These are phyloP conservation scores for Closterium sp. DNA, from an alignment of 139 green algal species.

Conservation along the genomic window DNA sequence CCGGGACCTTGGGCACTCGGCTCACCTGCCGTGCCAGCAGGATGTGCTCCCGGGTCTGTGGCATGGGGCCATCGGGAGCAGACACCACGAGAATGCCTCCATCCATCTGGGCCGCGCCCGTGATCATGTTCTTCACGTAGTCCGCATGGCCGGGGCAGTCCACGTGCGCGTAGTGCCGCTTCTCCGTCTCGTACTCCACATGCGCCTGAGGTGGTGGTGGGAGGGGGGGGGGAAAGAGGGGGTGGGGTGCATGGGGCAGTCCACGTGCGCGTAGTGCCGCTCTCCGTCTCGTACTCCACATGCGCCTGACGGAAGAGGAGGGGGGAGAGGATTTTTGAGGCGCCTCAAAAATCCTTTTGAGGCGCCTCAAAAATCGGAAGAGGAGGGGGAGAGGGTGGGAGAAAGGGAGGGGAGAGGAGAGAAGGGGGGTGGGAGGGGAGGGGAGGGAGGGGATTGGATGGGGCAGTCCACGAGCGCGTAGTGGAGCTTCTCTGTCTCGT, in stretches of 20 bases:
- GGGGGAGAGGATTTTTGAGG: background rate
- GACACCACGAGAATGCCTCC: conserved; percentile 97
- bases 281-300: conserved; percentile 98
- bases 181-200: conserved; percentile 98
- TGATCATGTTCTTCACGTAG: conserved; percentile 99
- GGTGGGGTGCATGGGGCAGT: conserved; percentile 87
- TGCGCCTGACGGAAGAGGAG: conserved; percentile 53
- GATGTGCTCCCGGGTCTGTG: conserved; percentile 98
- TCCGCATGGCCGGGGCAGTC: conserved; percentile 98
- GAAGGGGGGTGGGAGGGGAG: background rate
- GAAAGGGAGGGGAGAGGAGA: background rate
- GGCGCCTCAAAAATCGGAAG: too few species aligned
- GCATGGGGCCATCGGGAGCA: conserved; percentile 95
- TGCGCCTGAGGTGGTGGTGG: conserved; percentile 38
- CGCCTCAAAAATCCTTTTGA: background rate
- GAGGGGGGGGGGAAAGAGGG: background rate
- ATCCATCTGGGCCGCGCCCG: conserved; percentile 86
- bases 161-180: conserved; percentile 97
- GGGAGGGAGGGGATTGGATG: conserved; percentile 63
- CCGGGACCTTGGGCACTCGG: too few species aligned
- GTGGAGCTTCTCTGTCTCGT: conserved; percentile 93
- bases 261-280: conserved; percentile 97
- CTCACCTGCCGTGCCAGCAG: conserved; percentile 86
- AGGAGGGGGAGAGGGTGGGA: background rate
- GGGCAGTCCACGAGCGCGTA: conserved; percentile 99